A percentile compares a stretch with the other conserved stretches of the same genome.
These are phyloP conservation scores for Globisporangium iwayamae DNA, from an alignment of 352 stramenopile genomes.

Conservation along the genomic window DNA sequence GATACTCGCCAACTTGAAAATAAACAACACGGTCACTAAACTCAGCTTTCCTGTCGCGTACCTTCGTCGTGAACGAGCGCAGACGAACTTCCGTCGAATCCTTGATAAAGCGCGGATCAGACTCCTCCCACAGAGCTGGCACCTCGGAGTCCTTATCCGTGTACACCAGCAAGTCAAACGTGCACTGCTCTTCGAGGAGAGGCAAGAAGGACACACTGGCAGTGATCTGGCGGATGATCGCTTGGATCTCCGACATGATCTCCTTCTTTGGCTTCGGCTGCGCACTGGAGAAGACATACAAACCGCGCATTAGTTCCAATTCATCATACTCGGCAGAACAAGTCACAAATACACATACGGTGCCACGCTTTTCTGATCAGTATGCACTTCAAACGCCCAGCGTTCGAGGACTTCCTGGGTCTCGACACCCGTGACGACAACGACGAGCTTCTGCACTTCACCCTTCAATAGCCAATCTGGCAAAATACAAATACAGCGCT, in stretches of 20 bases:
- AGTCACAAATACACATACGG: conserved; percentile 24
- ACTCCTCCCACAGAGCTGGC: conserved; percentile 96
- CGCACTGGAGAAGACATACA: conserved; percentile 17
- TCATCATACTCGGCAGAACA: neutral
- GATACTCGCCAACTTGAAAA: conserved; percentile 9
- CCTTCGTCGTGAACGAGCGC: conserved; percentile 97
- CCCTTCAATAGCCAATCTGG: conserved; percentile 93
- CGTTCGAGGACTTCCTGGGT: conserved; percentile 96
- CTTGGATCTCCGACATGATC: conserved; percentile 98
- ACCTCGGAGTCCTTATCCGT: conserved; percentile 96
- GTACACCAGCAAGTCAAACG: conserved; percentile 99
- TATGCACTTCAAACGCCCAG: conserved; percentile 98
- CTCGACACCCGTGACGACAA: conserved; percentile 97
- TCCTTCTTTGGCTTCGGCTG: conserved; percentile 85
- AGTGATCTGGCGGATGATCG: conserved; percentile 99
- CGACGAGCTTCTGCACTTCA: conserved; percentile 96
- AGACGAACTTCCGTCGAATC: conserved; percentile 97
- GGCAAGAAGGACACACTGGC: conserved; percentile 98
- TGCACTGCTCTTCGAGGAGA: conserved; percentile 96
- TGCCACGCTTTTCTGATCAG: conserved; percentile 40
- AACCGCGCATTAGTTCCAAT: neutral
- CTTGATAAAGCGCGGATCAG: conserved; percentile 97
- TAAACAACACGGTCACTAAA: conserved; percentile 17
- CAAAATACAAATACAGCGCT: neutral
- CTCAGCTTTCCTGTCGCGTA: conserved; percentile 21